These are phyloP conservation scores for Aureobasidium sp. DNA, from an alignment of 2,329 filamentous ascomycete species.

Conservation along the genomic window DNA sequence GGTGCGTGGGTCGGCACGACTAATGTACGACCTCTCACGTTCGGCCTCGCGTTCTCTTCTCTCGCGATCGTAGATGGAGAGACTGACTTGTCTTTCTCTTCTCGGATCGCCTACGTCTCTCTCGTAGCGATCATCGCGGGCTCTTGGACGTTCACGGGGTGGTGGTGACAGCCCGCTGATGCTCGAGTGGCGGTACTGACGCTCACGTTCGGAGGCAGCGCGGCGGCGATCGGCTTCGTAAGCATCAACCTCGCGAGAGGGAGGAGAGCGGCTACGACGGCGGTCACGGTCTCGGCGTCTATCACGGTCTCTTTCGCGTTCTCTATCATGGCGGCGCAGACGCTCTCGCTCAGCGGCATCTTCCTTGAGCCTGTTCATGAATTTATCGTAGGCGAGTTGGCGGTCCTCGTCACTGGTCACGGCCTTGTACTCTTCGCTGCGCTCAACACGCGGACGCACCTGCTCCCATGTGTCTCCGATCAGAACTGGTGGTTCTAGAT, in stretches of 20 bases:
- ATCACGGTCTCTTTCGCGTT: constrained; percentile 26
- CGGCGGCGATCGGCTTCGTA: constrained; percentile 95
- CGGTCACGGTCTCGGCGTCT: constrained; percentile 35
- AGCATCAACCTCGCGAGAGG: constrained; percentile 75
- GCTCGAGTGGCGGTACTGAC: constrained; percentile 76
- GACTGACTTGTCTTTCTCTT: constrained; percentile 31
- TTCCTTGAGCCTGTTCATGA: constrained; percentile 81
- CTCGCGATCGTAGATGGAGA: constrained; percentile 72
- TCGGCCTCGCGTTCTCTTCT: constrained; percentile 82
- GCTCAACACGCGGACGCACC: constrained; percentile 69
- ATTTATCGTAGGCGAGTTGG: constrained; percentile 80
- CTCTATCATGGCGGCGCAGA: constrained; percentile 37
- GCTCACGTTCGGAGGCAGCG: constrained; percentile 87
- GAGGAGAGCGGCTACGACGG: constrained; percentile 33
- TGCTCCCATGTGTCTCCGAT: constrained; percentile 80
- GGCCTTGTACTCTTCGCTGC: constrained; percentile 74
- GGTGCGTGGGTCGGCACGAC: constrained; percentile 69
- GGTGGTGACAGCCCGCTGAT: constrained; percentile 25
- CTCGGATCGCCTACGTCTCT: constrained; percentile 17
- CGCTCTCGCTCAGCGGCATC: constrained; percentile 59
- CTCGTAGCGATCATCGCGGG: constrained; percentile 21
- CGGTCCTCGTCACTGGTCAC: constrained; percentile 76
- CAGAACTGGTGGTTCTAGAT: constrained; percentile 74
- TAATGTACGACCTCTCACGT: constrained; percentile 75
- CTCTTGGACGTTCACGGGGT: constrained; percentile 16